These are phyloP conservation scores for Pseudogymnoascus sp. DNA, from an alignment of 2,329 filamentous ascomycete genomes.

Conservation along the genomic window DNA sequence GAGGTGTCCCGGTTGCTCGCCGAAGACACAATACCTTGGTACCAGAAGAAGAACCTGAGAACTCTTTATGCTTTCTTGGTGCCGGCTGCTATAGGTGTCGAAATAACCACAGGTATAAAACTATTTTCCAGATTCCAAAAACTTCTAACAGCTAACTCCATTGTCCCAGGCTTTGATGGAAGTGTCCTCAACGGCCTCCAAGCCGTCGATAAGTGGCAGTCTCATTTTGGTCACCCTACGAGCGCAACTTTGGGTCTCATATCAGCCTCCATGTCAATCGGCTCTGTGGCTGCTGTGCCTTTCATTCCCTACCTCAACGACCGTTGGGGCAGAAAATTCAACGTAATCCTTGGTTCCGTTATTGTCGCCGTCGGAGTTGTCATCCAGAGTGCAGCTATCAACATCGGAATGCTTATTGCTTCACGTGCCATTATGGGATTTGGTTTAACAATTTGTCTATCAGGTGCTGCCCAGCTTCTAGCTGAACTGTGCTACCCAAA, in stretches of 20 bases:
- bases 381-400: conserved; percentile 29
- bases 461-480: conserved; percentile 30
- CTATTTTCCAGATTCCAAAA: background rate
- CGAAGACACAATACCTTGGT: conserved; percentile 19
- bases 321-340: conserved; percentile 32
- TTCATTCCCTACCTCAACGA: conserved; percentile 34
- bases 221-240: conserved; percentile 34
- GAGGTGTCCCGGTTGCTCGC: background rate
- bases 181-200: conserved; percentile 23
- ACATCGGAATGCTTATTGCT: conserved; percentile 16
- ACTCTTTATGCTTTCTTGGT: conserved; percentile 17
- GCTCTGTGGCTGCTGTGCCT: conserved; percentile 35
- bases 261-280: conserved; percentile 36
- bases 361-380: conserved; percentile 32
- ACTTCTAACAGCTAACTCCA: background rate
- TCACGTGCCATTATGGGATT: conserved; percentile 25
- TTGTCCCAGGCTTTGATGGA: conserved; percentile 18
- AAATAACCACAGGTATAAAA: conserved; percentile 16
- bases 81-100: conserved; percentile 17
- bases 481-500: conserved; percentile 32
- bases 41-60: conserved; percentile 21
- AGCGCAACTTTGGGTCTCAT: conserved; percentile 34
- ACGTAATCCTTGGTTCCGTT: conserved; percentile 30
- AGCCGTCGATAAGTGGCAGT: conserved; percentile 15
- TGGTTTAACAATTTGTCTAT: conserved; percentile 31